A percentile compares a stretch with the other conserved stretches of the same genome.
phyloP scores from a whole-genome alignment of 225 moss, liverwort and hornwort genomes.

The Pseudoscleropodium purum region DNA sequence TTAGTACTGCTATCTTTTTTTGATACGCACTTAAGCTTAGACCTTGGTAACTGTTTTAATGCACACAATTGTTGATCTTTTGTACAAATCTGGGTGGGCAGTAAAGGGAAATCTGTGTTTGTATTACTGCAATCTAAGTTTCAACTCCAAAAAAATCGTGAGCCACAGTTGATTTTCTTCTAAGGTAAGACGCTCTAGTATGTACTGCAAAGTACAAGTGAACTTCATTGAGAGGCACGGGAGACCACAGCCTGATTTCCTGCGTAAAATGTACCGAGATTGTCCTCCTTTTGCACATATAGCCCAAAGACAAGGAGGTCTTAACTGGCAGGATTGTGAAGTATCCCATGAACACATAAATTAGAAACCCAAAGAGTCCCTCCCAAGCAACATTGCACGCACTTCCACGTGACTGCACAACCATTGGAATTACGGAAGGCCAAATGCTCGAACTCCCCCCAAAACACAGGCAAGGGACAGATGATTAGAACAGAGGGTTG shows the following conservation, averaged over 20 bases:
- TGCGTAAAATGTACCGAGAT: background rate
- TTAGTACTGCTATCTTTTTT: no score
- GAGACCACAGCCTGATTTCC: background rate
- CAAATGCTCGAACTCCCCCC: background rate
- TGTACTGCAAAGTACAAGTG: background rate
- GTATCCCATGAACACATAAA: background rate
- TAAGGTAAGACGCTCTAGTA: no score
- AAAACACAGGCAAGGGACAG: background rate
- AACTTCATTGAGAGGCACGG: background rate
- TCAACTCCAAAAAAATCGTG: background rate
- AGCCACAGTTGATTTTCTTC: no score
- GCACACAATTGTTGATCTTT: background rate
- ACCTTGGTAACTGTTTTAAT: background rate
- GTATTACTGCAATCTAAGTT: background rate
- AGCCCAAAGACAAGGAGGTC: background rate
- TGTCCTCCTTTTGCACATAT: background rate
- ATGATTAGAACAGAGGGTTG: background rate
- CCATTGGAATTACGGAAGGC: background rate
- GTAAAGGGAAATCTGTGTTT: no score
- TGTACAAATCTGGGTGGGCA: background rate
- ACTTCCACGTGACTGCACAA: background rate
- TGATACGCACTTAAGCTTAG: background rate
- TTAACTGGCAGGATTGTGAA: background rate
- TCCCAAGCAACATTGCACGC: background rate
- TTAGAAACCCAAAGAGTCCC: background rate